Conservation (phyloP, 371 early-diverging fungal genomes). For the Paraphysoderma sedebokerense region DNA sequence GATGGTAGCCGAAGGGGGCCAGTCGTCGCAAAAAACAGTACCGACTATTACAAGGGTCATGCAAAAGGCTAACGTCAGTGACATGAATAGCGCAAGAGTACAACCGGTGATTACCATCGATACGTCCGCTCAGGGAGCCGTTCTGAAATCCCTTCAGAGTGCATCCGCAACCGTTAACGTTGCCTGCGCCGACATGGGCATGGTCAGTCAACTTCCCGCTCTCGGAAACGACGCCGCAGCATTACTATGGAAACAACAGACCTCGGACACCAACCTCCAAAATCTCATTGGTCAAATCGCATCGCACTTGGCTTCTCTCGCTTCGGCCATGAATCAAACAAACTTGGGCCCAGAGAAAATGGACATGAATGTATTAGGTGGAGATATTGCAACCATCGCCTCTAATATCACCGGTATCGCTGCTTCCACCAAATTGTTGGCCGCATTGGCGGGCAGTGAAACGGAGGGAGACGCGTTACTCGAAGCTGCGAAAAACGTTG, state of each 20-base stretch:
- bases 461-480: constrained; percentile 13
- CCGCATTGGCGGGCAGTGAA: constrained; percentile 9
- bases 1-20: background rate
- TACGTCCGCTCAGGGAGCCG: constrained; percentile 15
- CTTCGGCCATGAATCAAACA: constrained; percentile 17
- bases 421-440: constrained; percentile 17
- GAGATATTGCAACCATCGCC: constrained; percentile 14
- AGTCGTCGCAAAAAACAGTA: background rate
- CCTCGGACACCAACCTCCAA: constrained; percentile 20
- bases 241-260: constrained; percentile 25
- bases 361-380: constrained; percentile 21
- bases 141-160: constrained; percentile 16
- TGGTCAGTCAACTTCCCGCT: constrained; percentile 14
- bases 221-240: constrained; percentile 18
- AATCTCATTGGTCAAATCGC: constrained; percentile 18
- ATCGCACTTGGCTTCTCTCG: constrained; percentile 18
- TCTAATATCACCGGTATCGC: constrained; percentile 18
- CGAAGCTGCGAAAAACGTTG: constrained; percentile 13
- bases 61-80: background rate
- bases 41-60: background rate
- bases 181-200: constrained; percentile 6
- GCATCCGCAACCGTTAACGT: constrained; percentile 18
- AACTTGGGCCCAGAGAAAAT: constrained; percentile 15
- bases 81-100: background rate
- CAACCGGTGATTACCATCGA: background rate